Evolutionary conservation across 345 rosid species (phyloP).

Genomic region (Linum usitatissimum): DNA sequence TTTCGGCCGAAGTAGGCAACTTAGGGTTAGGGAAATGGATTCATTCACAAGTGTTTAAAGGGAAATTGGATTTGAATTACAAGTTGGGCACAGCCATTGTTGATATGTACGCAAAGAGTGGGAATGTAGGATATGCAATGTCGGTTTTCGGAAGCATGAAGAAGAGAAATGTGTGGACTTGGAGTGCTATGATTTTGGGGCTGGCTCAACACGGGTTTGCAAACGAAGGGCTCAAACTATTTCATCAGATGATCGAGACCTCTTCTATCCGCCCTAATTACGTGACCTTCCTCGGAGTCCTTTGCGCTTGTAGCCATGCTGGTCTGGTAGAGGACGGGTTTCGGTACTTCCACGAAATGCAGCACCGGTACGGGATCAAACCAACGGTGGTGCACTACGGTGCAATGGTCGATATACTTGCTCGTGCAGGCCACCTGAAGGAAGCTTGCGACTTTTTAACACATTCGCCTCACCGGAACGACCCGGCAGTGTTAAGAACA

Average conservation of each 20-base stretch:
- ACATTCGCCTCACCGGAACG: constrained; percentile 44
- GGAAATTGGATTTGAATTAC: constrained; percentile 44
- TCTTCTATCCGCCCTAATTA: constrained; percentile 46
- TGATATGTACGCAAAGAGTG: constrained; percentile 71
- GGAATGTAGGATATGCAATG: constrained; percentile 39
- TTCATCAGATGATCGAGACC: constrained; percentile 33
- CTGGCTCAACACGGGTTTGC: constrained; percentile 71
- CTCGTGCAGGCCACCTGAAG: constrained; percentile 57
- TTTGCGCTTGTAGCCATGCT: constrained; percentile 71
- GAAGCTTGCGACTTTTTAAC: constrained; percentile 51
- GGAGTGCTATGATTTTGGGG: constrained; percentile 92
- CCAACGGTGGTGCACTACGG: constrained; percentile 67
- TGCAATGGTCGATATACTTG: constrained; percentile 65
- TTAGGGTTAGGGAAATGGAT: constrained; percentile 63
- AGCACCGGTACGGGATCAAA: constrained; percentile 46
- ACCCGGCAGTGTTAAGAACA: constrained; percentile 60
- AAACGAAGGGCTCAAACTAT: constrained; percentile 45
- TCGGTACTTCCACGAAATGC: constrained; percentile 55
- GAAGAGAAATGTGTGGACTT: constrained; percentile 71
- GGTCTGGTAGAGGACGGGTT: constrained; percentile 67
- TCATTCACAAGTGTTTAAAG: constrained; percentile 48
- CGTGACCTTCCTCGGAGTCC: constrained; percentile 80
- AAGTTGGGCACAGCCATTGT: constrained; percentile 76
- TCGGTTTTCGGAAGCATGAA: constrained; percentile 39
- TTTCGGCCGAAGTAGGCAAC: constrained; percentile 42